phyloP scores from a whole-genome alignment of 129 eudicot genomes.

The Escallonia rubra region DNA sequence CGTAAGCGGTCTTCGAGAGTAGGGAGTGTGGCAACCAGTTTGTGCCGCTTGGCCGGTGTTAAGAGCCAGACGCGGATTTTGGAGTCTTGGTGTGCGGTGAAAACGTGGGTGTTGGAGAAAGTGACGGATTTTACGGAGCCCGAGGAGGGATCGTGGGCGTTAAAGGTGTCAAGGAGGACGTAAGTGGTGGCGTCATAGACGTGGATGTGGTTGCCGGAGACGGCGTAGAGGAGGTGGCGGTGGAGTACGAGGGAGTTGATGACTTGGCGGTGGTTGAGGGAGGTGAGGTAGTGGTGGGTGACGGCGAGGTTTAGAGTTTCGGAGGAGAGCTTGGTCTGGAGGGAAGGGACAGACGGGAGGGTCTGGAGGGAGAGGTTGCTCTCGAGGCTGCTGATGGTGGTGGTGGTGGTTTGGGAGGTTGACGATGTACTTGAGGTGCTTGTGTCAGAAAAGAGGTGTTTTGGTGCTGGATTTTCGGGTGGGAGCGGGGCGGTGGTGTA shows the following conservation, averaged over 20 bases:
- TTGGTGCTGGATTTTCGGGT: constrained; percentile 1
- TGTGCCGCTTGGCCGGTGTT: constrained; percentile 18
- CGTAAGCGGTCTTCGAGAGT: constrained; percentile 24
- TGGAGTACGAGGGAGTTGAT: constrained; percentile 29
- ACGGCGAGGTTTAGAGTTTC: constrained; percentile 3
- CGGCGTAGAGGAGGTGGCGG: constrained; percentile 24
- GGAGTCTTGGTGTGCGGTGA: constrained; percentile 45
- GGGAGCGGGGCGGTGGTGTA: constrained; percentile 7
- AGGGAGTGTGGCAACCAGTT: constrained; percentile 29
- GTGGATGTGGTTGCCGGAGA: constrained; percentile 20
- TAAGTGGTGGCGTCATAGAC: constrained; percentile 19
- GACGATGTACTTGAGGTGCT: constrained; percentile 9
- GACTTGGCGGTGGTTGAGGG: constrained; percentile 18
- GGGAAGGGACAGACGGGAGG: constrained; percentile 71
- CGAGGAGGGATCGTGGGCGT: constrained; percentile 18
- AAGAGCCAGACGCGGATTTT: constrained; percentile 32
- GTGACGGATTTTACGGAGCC: constrained; percentile 36
- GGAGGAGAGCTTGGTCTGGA: constrained; percentile 45
- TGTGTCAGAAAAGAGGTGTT: constrained; percentile 23
- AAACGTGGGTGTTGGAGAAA: constrained; percentile 8
- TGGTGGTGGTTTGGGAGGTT: constrained; percentile 22
- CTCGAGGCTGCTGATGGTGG: constrained; percentile 38
- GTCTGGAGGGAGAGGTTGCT: constrained; percentile 69
- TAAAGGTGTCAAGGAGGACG: constrained; percentile 11
- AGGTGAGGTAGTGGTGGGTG: constrained; percentile 7